Evolutionary conservation across 2,329 filamentous ascomycete genomes (phyloP).

Genomic region (Botryotinia narcissicola): DNA sequence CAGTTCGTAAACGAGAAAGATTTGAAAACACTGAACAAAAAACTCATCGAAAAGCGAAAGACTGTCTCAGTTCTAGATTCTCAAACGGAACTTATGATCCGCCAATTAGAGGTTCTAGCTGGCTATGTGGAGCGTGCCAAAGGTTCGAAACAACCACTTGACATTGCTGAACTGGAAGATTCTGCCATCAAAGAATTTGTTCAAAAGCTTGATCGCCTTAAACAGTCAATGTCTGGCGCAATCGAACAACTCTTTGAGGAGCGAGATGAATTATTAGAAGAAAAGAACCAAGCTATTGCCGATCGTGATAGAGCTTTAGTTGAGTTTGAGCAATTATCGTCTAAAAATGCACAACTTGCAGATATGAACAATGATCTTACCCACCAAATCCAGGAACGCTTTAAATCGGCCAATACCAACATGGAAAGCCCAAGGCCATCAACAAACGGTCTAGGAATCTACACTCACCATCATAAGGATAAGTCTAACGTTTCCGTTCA

Average conservation of each 20-base stretch:
- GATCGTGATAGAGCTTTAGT: slow-evolving; percentile 91
- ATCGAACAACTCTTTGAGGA: slow-evolving; percentile 65
- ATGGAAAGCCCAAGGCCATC: slow-evolving; percentile 43
- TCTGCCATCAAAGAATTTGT: slow-evolving; percentile 90
- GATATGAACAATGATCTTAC: slow-evolving; percentile 96
- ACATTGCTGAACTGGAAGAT: slow-evolving; percentile 80
- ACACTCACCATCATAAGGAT: slow-evolving; percentile 51
- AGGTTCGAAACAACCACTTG: slow-evolving; percentile 74
- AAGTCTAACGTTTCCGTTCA: slow-evolving; percentile 41
- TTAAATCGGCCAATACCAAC: slow-evolving; percentile 71
- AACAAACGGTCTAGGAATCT: slow-evolving; percentile 59
- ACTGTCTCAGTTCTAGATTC: slow-evolving; percentile 93
- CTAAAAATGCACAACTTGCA: slow-evolving; percentile 89
- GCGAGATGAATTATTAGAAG: slow-evolving; percentile 78
- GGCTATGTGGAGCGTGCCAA: slow-evolving; percentile 87
- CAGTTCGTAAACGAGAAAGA: slow-evolving; percentile 61
- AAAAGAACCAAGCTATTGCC: slow-evolving; percentile 76
- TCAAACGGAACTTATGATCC: slow-evolving; percentile 92
- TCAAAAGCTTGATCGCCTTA: slow-evolving; percentile 64
- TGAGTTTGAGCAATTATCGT: slow-evolving; percentile 92
- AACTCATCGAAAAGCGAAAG: slow-evolving; percentile 87
- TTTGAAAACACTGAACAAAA: slow-evolving; percentile 68
- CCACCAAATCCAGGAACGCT: slow-evolving; percentile 88
- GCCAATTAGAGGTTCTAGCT: slow-evolving; percentile 84
- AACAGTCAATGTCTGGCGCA: slow-evolving; percentile 54